Evolutionary conservation across 768 basidiomycete species (phyloP).

Genomic region (Pulveroboletus sp.): DNA sequence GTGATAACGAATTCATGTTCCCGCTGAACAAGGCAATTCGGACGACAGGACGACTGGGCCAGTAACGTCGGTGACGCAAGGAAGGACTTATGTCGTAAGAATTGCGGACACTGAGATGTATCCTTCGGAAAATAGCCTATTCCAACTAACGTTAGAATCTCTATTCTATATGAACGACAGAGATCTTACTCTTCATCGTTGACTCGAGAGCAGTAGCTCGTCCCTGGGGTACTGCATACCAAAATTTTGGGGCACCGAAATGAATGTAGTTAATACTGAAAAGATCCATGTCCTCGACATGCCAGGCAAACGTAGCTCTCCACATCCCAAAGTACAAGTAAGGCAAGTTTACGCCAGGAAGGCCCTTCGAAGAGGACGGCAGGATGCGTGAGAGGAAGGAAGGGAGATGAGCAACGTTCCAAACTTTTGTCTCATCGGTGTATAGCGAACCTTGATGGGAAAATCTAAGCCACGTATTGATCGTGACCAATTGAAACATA

Average conservation of each 20-base stretch:
- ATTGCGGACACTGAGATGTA: slow-evolving; percentile 81
- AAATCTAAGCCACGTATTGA: neutral
- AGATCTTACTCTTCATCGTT: slow-evolving; percentile 71
- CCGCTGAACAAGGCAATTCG: slow-evolving; percentile 87
- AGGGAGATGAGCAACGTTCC: slow-evolving; percentile 93
- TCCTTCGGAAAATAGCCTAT: slow-evolving; percentile 88
- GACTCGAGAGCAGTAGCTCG: slow-evolving; percentile 80
- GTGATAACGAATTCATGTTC: slow-evolving; percentile 97
- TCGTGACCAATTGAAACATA: slow-evolving; percentile 29
- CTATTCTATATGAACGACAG: neutral
- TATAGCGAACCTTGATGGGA: slow-evolving; percentile 52
- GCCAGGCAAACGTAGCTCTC: slow-evolving; percentile 98
- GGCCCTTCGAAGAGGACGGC: slow-evolving; percentile 56
- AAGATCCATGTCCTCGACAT: slow-evolving; percentile 99
- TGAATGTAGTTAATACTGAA: slow-evolving; percentile 99
- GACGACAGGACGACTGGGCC: slow-evolving; percentile 71
- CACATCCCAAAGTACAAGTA: slow-evolving; percentile 99
- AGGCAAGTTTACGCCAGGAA: slow-evolving; percentile 96
- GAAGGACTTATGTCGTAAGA: slow-evolving; percentile 94
- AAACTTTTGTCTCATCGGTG: slow-evolving; percentile 70
- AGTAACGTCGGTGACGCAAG: slow-evolving; percentile 84
- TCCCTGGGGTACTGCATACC: slow-evolving; percentile 94
- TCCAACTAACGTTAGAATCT: slow-evolving; percentile 2
- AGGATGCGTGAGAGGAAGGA: slow-evolving; percentile 81
- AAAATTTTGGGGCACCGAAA: slow-evolving; percentile 94